Evolutionary conservation across 441 rosid genomes (phyloP), one percentile per base, ranked within the genome.

Genomic region (Sinapis alba): DNA sequence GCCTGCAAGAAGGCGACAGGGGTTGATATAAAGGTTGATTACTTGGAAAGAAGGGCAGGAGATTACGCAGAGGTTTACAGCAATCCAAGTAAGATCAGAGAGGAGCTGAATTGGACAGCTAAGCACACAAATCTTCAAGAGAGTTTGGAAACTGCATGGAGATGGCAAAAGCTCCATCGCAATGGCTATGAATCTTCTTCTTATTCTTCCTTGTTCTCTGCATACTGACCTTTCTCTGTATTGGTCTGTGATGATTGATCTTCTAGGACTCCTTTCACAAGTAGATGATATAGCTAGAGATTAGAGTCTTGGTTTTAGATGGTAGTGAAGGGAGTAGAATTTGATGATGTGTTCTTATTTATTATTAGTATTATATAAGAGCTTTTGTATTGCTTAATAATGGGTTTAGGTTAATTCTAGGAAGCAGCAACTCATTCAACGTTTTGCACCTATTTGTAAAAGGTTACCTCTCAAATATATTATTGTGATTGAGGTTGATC

Each of bases 61-160:
- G 85, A 85, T 50, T 85, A 85, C 18, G 86, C 87, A 7, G 86
- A 83, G 72, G 87, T 86, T 26, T 86, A 57, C 65, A 84, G 90
- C 7, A 83, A 86, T 58, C 86, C 90, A 21, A 63, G 82, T 7
- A 84, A 86, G 76, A 80, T 86, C 68, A 66, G 47, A 68, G 24
- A 16, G 0, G 85, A 86, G 79, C 81, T 84, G 16, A 86, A 84
- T 41, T 86, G 87, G 89, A 83, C 84, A 8, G 87, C 86, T 1
- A 59, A 54, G 15, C 57, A 79, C 34, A 81, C 85, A 1, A 70
- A 84, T 36, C 83, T 86, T 68, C 28, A 74, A 69, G 73, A 74
- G 83, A 84, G 86, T 71, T 69, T 84, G 63, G 23, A 74, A 70
- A 77, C 69, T 9, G 86, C 88, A 21, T 84, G 87, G 87, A 80